phyloP scores from a whole-genome alignment of 2,329 filamentous ascomycete species.

The Diaporthe citriasiana region DNA sequence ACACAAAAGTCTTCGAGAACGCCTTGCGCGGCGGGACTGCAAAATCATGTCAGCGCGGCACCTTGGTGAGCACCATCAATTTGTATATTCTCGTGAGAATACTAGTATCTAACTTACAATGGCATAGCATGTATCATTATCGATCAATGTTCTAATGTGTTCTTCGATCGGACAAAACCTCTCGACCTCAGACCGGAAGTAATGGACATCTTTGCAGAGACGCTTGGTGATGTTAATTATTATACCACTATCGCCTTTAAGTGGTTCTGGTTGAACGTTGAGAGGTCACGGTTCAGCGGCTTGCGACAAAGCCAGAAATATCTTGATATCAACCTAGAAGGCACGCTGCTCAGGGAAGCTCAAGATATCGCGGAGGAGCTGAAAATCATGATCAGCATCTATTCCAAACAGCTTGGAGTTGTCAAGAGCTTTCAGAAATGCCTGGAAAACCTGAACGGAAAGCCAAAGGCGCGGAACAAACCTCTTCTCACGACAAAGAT shows the following conservation, averaged over 20 bases:
- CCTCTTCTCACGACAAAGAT: background rate
- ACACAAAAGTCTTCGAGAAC: constrained; percentile 33
- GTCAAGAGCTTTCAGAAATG: constrained; percentile 31
- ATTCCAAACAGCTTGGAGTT: constrained; percentile 26
- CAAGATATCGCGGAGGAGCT: constrained; percentile 38
- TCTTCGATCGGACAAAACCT: constrained; percentile 38
- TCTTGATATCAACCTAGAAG: constrained; percentile 34
- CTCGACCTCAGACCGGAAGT: constrained; percentile 35
- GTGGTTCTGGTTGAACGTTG: constrained; percentile 5
- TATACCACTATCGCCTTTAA: constrained; percentile 4
- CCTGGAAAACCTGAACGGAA: constrained; percentile 1
- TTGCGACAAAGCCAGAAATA: constrained; percentile 7
- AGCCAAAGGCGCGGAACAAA: background rate
- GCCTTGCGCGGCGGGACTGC: background rate
- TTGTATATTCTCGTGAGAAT: background rate
- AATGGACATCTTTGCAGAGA: constrained; percentile 36
- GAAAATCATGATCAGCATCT: constrained; percentile 36
- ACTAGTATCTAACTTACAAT: background rate
- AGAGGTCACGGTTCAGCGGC: background rate
- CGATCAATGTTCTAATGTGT: constrained; percentile 40
- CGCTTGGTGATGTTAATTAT: constrained; percentile 3
- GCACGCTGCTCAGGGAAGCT: constrained; percentile 23
- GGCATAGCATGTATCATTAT: constrained; percentile 34
- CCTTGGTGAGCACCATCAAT: background rate
- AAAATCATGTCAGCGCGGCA: constrained; percentile 37